Base-by-base conservation (phyloP, 225 moss, liverwort and hornwort genomes). In the Marchantia polymorpha region DNA sequence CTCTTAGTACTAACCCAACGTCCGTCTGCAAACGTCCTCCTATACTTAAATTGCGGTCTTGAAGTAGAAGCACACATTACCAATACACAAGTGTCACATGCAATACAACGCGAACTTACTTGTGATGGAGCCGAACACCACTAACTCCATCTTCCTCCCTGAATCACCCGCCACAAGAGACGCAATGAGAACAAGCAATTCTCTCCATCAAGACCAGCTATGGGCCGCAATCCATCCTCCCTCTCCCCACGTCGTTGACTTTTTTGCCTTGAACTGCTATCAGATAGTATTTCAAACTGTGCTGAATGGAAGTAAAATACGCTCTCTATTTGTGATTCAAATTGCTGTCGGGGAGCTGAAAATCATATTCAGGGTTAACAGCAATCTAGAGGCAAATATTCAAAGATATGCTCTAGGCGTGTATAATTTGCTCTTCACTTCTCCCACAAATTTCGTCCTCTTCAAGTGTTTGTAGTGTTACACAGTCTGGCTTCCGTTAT, bases 111-210 rank as follows among this genome's bases (percentile, higher is more conserved):
- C 4, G 31, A 49, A 1, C 88, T 93, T 90, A 93, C 97, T 94
- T 90, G 84, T 99, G 97, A 80, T 99, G 91, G 60, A 99, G 97
- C 19, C 88, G 89, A 49, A 99, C 94, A 87, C 97, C 97, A 75
- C 90, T 80, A 20, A 99, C 94, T 81, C 92, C 94, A 86, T 99
- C 92, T 47, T 82, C 86, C 81, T 94, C 94, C 83, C 97, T 99
- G 83, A 26, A 10, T 78, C 51, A 27, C 61, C 54, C 82, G 9
- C 39, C 39, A 70, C 3, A 2, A 70, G 54, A 27, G 50, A 4
- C n/a, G 54, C 9, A 30, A 76, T 77, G 1, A 77, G 68, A 9
- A 30, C 75, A 39, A 59, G 31, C 39, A 75, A 54, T 20, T 19
- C 64, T 23, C 19, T 30, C n/a, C 11, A 8, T 56, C 13, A 56